Evolutionary conservation across 108 stramenopile genomes (phyloP).

Genomic region (Seminavis robusta): DNA sequence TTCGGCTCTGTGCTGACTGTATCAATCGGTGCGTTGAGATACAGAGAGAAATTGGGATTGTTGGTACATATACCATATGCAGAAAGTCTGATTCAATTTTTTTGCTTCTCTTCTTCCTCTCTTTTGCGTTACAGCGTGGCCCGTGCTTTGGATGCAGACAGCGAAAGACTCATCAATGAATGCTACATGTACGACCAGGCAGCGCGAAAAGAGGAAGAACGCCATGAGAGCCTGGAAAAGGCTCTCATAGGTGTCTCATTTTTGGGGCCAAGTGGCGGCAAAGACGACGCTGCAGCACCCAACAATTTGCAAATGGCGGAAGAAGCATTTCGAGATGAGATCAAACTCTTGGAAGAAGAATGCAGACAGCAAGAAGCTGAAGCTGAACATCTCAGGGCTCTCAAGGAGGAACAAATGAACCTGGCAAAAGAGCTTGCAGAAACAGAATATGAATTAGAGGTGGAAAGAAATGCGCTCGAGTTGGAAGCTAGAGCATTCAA

Average conservation of each 20-base stretch:
- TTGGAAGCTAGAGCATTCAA: constrained; percentile 17
- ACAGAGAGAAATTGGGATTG: no score
- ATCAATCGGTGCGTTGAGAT: no score
- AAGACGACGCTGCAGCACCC: neutral
- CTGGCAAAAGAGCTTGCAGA: constrained; percentile 24
- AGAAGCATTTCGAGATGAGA: constrained; percentile 30
- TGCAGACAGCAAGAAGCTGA: constrained; percentile 23
- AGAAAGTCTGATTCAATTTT: no score
- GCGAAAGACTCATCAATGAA: constrained; percentile 42
- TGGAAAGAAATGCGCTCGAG: constrained; percentile 36
- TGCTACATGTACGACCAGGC: constrained; percentile 26
- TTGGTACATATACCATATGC: no score
- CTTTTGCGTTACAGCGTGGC: constrained; percentile 36
- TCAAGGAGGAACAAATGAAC: constrained; percentile 23
- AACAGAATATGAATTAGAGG: constrained; percentile 13
- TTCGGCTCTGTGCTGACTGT: no score
- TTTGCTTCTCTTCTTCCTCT: no score
- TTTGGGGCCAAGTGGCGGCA: no score
- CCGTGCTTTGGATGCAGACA: constrained; percentile 41
- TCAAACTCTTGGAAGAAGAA: constrained; percentile 25
- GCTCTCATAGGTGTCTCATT: constrained; percentile 5
- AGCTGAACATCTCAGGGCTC: constrained; percentile 15
- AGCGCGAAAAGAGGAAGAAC: constrained; percentile 1
- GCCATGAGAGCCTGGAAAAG: constrained; percentile 18
- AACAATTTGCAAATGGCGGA: constrained; percentile 3